Base-by-base conservation (phyloP, 805 yeast species). In the Priceomyces medius region DNA sequence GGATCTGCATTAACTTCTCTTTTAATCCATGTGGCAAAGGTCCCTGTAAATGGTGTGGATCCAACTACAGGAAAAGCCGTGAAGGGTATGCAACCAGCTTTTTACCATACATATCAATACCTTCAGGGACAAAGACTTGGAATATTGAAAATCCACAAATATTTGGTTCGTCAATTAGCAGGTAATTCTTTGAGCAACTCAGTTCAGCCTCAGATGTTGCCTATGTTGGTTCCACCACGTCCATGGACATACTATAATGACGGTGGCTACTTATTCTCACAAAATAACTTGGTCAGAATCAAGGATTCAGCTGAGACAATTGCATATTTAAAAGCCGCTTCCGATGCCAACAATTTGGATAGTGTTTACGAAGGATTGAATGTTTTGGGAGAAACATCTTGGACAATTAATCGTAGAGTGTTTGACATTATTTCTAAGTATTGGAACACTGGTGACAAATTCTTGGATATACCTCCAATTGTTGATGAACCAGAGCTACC, bases 191-290 rank as follows among this genome's bases (percentile, higher is more conserved):
- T 81, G 5, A 71, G 74, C 18, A 83, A 83, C 38, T 73, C 85
- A 1, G 79, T 85, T 3, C 87, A 81, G 53, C 96, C 98, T 0
- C 97, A 91, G 60, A 73, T 78, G 46, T 71, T 93, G 39, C 99
- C 99, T 7, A 93, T 93, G 99, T 71, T 93, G 37, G 84, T 86
- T 7, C 79, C 80, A 47, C 99, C 99, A n/a, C 71, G 81, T 41
- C 88, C 88, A 4, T 93, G 99, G 99, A 75, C 80, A 0, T 66
- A 80, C 8, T 82, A 83, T 77, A 81, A 83, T 54, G 77, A 77
- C 42, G 99, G 99, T 50, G 99, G 97, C 0, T 90, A 88, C 55
- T 70, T 77, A 44, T 82, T 80, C 55, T 72, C 85, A 10, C 80
- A 77, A 46, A 73, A 80, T 13, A 64, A 74, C 3, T 66, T 93